Evolutionary conservation across 2,329 filamentous ascomycete genomes (phyloP).

Genomic region (Phoma herbarum): DNA sequence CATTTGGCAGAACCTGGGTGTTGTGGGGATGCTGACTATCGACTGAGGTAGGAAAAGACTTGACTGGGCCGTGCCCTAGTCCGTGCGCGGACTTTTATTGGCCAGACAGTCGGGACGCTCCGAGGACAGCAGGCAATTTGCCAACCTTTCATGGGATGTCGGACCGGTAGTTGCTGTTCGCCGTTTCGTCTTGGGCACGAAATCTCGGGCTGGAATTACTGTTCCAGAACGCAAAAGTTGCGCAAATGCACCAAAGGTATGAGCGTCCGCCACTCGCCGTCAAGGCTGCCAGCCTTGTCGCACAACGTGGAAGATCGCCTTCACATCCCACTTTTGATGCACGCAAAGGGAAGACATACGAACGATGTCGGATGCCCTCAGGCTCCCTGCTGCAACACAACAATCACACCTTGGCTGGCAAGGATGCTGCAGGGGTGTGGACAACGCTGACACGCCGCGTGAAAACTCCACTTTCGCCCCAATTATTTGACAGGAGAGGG

Average conservation of each 20-base stretch:
- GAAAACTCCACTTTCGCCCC: background rate
- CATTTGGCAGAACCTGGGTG: background rate
- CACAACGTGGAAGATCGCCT: background rate
- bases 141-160: background rate
- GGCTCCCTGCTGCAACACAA: background rate
- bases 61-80: background rate
- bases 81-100: background rate
- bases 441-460: background rate
- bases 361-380: background rate
- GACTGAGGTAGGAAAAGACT: conserved; percentile 3
- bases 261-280: background rate
- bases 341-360: background rate
- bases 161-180: conserved; percentile 2
- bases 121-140: background rate
- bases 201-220: background rate
- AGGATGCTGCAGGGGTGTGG: background rate
- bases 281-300: background rate
- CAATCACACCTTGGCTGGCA: background rate
- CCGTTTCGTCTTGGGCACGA: background rate
- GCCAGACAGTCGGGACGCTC: background rate
- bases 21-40: conserved; percentile 4
- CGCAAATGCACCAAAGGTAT: background rate
- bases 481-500: background rate
- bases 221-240: background rate
- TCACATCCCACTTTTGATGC: background rate